phyloP scores from a whole-genome alignment of 2,329 filamentous ascomycete species.

The Colletotrichum higginsianum region DNA sequence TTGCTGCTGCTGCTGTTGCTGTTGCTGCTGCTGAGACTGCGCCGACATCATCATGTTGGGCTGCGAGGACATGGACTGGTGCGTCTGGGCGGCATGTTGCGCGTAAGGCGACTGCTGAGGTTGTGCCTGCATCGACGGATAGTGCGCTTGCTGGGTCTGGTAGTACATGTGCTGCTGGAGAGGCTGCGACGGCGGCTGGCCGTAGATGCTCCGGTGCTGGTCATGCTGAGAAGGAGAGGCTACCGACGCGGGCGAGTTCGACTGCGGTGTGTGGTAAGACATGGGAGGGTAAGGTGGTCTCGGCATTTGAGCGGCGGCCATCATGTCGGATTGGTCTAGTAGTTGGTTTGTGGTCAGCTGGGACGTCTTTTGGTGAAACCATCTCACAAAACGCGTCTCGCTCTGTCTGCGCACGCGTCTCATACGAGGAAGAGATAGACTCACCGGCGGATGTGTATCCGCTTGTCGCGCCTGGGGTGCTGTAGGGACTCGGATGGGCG shows the following conservation, averaged over 20 bases:
- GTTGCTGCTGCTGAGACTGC: slow-evolving; percentile 62
- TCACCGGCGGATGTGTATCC: slow-evolving; percentile 91
- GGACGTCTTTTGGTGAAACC: slow-evolving; percentile 35
- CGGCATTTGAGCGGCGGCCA: slow-evolving; percentile 78
- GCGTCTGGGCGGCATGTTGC: slow-evolving; percentile 67
- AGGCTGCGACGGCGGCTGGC: slow-evolving; percentile 83
- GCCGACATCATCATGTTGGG: slow-evolving; percentile 77
- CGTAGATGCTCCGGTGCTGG: slow-evolving; percentile 89
- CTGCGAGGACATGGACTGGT: slow-evolving; percentile 74
- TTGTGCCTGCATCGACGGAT: slow-evolving; percentile 78
- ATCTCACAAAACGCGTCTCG: slow-evolving; percentile 32
- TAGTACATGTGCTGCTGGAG: slow-evolving; percentile 88
- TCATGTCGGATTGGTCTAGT: slow-evolving; percentile 75
- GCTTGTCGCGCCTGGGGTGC: slow-evolving; percentile 83
- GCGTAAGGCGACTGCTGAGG: slow-evolving; percentile 72
- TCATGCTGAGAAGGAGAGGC: slow-evolving; percentile 92
- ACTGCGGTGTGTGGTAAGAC: slow-evolving; percentile 92
- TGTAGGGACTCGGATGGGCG: slow-evolving; percentile 86
- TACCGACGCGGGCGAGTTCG: slow-evolving; percentile 93
- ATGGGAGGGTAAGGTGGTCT: slow-evolving; percentile 89
- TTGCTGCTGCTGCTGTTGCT: slow-evolving; percentile 44
- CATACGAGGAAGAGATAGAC: slow-evolving; percentile 51
- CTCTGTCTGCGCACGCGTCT: no score
- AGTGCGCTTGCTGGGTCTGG: slow-evolving; percentile 70
- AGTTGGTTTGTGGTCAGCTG: neutral